Evolutionary conservation across 2,329 filamentous ascomycete genomes (phyloP).

Genomic region (Talaromyces funiculosus): DNA sequence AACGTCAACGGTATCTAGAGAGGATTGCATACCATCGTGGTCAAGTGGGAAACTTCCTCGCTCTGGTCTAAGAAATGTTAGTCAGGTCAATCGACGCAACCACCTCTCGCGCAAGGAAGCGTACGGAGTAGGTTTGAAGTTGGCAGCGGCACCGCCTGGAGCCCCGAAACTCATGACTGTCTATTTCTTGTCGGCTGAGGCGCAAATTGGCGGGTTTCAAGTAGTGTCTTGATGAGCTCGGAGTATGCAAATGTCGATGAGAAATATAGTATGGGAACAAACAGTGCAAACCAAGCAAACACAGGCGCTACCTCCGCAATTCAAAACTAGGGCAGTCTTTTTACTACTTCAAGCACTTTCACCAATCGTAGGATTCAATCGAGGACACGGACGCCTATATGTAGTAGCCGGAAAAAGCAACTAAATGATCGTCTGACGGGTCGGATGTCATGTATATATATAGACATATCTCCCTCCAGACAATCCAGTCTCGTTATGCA

Average conservation of each 20-base stretch:
- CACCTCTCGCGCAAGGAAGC: conserved; percentile 26
- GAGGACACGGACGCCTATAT: not conserved
- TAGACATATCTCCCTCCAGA: too few species aligned
- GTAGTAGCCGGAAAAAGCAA: too few species aligned
- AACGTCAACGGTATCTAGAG: not conserved
- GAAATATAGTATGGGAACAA: not conserved
- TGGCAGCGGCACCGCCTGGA: conserved; percentile 60
- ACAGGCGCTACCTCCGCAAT: not conserved
- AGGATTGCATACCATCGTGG: conserved; percentile 61
- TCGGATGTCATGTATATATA: too few species aligned
- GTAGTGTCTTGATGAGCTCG: not conserved
- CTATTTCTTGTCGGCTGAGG: not conserved
- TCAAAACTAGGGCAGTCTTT: not conserved
- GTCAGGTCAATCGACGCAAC: not conserved
- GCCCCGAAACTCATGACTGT: conserved; percentile 56
- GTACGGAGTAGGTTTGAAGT: conserved; percentile 65
- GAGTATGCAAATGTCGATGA: not conserved
- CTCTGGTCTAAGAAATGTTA: conserved; percentile 60
- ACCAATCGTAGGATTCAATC: not conserved
- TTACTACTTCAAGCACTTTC: not conserved
- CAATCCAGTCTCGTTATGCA: not conserved
- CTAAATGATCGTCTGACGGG: not conserved
- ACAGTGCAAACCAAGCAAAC: conserved; percentile 4
- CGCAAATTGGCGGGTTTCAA: not conserved
- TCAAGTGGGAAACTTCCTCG: conserved; percentile 94